phyloP scores from a whole-genome alignment of 2,329 filamentous ascomycete genomes.

The Apiospora rasikravindrae region DNA sequence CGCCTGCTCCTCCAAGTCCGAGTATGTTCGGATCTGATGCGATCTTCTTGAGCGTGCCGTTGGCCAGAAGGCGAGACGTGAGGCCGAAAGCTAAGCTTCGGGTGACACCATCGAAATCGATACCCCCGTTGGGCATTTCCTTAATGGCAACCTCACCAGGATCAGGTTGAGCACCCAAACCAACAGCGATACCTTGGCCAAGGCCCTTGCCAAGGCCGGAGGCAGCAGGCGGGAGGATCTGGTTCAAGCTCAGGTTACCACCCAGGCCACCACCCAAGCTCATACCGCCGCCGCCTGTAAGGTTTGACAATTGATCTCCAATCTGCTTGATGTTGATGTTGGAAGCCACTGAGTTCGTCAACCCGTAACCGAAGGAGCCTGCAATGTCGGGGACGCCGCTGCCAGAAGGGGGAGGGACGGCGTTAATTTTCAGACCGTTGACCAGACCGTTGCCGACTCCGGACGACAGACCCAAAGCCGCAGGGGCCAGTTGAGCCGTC shows the following conservation, averaged over 20 bases:
- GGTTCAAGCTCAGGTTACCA: slow-evolving; percentile 24
- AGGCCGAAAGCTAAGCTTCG: slow-evolving; percentile 35
- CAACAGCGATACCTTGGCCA: slow-evolving; percentile 34
- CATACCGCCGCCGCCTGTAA: slow-evolving; percentile 2
- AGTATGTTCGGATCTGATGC: slow-evolving; percentile 17
- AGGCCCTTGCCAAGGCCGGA: slow-evolving; percentile 37
- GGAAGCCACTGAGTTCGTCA: slow-evolving; percentile 29
- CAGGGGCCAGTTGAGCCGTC: slow-evolving; percentile 25
- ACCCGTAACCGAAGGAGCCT: slow-evolving; percentile 30
- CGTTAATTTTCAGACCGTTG: slow-evolving; percentile 28
- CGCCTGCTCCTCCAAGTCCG: neutral
- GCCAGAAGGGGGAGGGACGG: slow-evolving; percentile 21
- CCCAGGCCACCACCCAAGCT: neutral
- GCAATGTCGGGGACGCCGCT: slow-evolving; percentile 27
- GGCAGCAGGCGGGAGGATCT: slow-evolving; percentile 31
- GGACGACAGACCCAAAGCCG: slow-evolving; percentile 26
- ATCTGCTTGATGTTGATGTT: slow-evolving; percentile 28
- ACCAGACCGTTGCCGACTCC: slow-evolving; percentile 29
- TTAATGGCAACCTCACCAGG: slow-evolving; percentile 23
- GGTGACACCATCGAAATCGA: slow-evolving; percentile 32
- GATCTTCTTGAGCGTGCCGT: slow-evolving; percentile 37
- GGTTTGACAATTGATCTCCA: neutral
- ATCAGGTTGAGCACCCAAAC: slow-evolving; percentile 37
- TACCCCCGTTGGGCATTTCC: slow-evolving; percentile 29
- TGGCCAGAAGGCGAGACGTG: slow-evolving; percentile 38